Conservation (phyloP, 192 early-diverging fungal genomes). For the Coemansia sp. region DNA sequence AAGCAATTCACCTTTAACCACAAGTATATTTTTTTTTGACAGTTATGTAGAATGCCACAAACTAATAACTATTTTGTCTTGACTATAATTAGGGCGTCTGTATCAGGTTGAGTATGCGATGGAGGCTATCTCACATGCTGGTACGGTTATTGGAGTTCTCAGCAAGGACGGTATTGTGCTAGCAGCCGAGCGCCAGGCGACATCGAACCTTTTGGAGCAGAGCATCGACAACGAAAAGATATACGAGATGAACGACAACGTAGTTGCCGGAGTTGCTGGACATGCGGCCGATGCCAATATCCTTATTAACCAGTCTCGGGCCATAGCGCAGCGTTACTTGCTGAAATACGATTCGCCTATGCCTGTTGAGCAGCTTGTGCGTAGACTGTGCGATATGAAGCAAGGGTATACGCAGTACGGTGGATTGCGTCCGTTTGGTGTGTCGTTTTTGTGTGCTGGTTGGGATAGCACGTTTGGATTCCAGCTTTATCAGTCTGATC, state of each 20-base stretch:
- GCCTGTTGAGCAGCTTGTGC: constrained; percentile 94
- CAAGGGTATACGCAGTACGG: constrained; percentile 99
- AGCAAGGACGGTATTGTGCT: constrained; percentile 92
- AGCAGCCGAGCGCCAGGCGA: constrained; percentile 95
- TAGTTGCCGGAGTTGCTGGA: constrained; percentile 95
- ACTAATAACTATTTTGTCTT: background rate
- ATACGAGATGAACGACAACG: constrained; percentile 92
- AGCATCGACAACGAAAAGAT: constrained; percentile 89
- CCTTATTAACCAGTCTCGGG: constrained; percentile 86
- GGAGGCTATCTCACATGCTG: constrained; percentile 98
- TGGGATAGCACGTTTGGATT: constrained; percentile 89
- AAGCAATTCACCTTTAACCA: constrained; percentile 12
- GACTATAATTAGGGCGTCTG: constrained; percentile 72
- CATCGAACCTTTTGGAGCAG: constrained; percentile 92
- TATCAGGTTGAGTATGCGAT: constrained; percentile 99
- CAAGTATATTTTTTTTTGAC: no score
- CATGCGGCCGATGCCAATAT: constrained; percentile 97
- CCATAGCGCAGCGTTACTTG: constrained; percentile 86
- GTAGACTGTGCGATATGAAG: constrained; percentile 95
- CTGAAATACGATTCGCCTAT: constrained; percentile 89
- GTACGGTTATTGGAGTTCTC: constrained; percentile 91
- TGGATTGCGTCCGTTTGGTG: constrained; percentile 97
- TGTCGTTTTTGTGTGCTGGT: constrained; percentile 97
- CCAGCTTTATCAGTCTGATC: constrained; percentile 98
- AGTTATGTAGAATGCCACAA: background rate